These are phyloP conservation scores for Globisporangium alternatum DNA, from an alignment of 352 stramenopile species.

Conservation along the genomic window DNA sequence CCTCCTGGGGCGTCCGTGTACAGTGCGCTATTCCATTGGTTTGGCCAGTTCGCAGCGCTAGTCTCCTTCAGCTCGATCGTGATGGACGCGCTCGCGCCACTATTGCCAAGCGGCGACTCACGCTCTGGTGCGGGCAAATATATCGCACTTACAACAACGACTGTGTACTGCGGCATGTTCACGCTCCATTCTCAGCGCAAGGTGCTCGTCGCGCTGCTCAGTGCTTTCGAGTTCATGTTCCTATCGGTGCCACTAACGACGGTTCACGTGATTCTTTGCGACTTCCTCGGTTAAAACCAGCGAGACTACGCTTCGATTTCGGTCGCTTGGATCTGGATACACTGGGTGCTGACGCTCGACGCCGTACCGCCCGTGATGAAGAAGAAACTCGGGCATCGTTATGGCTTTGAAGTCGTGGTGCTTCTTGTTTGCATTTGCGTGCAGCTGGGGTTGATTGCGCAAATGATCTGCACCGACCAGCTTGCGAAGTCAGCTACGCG, in stretches of 20 bases:
- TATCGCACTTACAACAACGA: not conserved
- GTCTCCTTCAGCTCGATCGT: not conserved
- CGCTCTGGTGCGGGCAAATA: not conserved
- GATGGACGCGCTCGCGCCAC: not conserved
- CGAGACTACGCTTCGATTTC: not conserved
- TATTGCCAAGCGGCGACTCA: not conserved
- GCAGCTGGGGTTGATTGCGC: constrained; percentile 4
- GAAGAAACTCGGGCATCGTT: constrained; percentile 11
- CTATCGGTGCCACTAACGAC: constrained; percentile 24
- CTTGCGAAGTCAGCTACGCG: not conserved
- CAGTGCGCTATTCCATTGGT: not conserved
- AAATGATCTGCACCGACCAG: constrained; percentile 14
- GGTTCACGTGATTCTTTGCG: constrained; percentile 21
- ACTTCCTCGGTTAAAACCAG: constrained; percentile 21
- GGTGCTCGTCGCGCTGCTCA: constrained; percentile 9
- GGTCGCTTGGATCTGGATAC: constrained; percentile 24
- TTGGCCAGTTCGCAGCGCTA: not conserved
- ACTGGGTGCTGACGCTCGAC: constrained; percentile 26
- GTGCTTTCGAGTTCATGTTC: constrained; percentile 34
- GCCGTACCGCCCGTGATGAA: constrained; percentile 21
- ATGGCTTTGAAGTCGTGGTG: constrained; percentile 4
- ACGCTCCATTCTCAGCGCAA: constrained; percentile 12
- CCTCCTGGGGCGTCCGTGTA: not conserved
- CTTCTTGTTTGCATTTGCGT: constrained; percentile 4
- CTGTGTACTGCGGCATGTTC: constrained; percentile 3